Base-by-base conservation (phyloP, 805 yeast genomes). In the Candida ipomoeae region DNA sequence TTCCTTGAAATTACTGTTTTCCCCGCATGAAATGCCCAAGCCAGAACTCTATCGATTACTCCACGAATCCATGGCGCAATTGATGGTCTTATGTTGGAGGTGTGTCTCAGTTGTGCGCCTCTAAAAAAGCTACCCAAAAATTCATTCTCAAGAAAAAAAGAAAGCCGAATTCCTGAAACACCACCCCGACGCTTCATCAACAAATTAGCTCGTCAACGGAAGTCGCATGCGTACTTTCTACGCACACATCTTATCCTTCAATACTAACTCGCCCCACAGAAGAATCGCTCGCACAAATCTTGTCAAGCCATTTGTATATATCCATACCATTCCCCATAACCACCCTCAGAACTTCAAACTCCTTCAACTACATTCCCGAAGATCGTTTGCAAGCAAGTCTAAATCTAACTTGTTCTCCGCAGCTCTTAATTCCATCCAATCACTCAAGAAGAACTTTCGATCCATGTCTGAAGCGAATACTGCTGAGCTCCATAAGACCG, bases 401-500 rank as follows among this genome's bases (percentile, higher is more conserved):
- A 42, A 42, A 20, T 33, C 20, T 37, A 42, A 34, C 21, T 42
- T 42, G 31, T 20, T 42, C 6, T n/a, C 37, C 15, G 20, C 37
- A 42, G 45, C 45, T 42, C 31, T 42, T 11, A 32, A 42, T 15
- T 42, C 45, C 31, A 14, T 33, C 31, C 33, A 23, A 33, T 33
- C 34, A n/a, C 43, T 42, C 15, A 42, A 32, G 38, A 42, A 42
- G 15, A 42, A 32, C 21, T 6, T 44, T 18, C 45, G 35, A 48
- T 44, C 46, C 23, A 57, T 57, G 61, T 53, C 59, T 6, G 60
- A 57, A 21, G 48, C 49, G n/a, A 51, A 57, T 44, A 55, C 48
- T 34, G 29, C 48, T 40, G 55, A 51, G 44, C 61, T 58, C 49
- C 62, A 58, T 50, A 23, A 61, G 46, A 56, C 65, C 6, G 72